Evolutionary conservation across 2,329 filamentous ascomycete genomes (phyloP).

Genomic region (Ampelomyces quisqualis): DNA sequence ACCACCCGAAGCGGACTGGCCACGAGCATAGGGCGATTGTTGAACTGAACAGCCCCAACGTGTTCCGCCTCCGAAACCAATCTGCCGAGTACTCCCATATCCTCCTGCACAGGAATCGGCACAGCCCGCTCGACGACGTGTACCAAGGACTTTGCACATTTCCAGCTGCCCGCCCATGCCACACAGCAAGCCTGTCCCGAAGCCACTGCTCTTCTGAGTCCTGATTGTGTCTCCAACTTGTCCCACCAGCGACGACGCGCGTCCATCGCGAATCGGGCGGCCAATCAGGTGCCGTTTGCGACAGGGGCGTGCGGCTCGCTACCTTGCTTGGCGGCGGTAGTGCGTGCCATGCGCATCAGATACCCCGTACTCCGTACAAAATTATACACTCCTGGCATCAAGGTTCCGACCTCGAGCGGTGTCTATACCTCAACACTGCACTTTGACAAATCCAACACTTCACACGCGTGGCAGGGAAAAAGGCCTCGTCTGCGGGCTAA

Average conservation of each 20-base stretch:
- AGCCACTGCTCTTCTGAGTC: not conserved
- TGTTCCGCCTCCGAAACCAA: too few relatives aligned
- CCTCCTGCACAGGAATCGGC: not conserved
- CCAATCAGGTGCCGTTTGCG: slow-evolving; percentile 4
- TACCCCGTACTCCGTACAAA: too few relatives aligned
- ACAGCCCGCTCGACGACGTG: too few relatives aligned
- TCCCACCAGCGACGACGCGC: slow-evolving; percentile 14
- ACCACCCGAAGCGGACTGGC: slow-evolving; percentile 1
- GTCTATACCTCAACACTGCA: too few relatives aligned
- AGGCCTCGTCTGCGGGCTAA: not conserved
- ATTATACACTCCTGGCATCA: too few relatives aligned
- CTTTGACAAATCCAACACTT: too few relatives aligned
- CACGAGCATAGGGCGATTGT: slow-evolving; percentile 6
- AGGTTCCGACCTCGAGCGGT: too few relatives aligned
- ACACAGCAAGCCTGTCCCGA: not conserved
- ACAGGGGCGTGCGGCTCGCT: slow-evolving; percentile 13
- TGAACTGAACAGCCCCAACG: slow-evolving; percentile 2
- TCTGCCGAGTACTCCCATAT: not conserved
- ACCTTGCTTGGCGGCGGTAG: too few relatives aligned
- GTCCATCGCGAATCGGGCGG: slow-evolving; percentile 10
- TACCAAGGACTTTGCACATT: too few relatives aligned
- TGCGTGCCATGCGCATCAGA: too few relatives aligned
- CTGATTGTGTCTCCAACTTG: not conserved
- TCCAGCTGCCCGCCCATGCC: too few relatives aligned
- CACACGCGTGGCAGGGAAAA: too few relatives aligned